A percentile compares a stretch with the other conserved stretches of the same genome.
Evolutionary conservation across 306 rosid species (phyloP).

Genomic region (Rosa chinensis): DNA sequence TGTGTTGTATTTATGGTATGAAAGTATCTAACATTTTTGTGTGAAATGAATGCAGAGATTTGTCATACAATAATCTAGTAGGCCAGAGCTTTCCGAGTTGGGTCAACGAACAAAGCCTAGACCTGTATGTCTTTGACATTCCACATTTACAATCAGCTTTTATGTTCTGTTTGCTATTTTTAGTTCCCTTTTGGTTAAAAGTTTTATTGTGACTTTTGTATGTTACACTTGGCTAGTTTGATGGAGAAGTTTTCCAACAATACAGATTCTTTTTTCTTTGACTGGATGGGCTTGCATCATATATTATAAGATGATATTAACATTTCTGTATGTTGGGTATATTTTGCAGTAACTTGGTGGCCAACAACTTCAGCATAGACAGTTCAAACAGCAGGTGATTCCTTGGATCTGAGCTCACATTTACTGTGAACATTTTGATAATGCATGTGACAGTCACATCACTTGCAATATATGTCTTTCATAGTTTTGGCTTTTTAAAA

Average conservation of each 20-base stretch:
- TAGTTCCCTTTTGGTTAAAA: neutral
- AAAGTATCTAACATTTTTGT: conserved; percentile 5
- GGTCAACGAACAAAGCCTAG: conserved; percentile 45
- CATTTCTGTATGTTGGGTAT: conserved; percentile 17
- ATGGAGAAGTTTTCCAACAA: neutral
- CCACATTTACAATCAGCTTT: neutral
- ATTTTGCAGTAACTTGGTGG: conserved; percentile 72
- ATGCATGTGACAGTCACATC: neutral
- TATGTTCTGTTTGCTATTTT: neutral
- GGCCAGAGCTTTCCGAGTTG: conserved; percentile 73
- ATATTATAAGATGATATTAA: conserved; percentile 21
- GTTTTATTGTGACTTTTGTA: neutral
- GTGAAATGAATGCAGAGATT: conserved; percentile 59
- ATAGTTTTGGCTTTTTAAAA: neutral
- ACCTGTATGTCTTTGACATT: conserved; percentile 47
- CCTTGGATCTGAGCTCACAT: neutral
- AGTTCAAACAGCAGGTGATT: conserved; percentile 58
- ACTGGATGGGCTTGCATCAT: neutral
- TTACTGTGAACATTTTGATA: neutral
- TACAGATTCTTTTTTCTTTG: neutral
- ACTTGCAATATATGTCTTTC: neutral
- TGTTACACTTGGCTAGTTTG: neutral
- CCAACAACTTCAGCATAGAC: conserved; percentile 62
- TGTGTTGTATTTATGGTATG: neutral
- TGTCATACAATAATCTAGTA: conserved; percentile 68